Conservation (phyloP, 2,329 filamentous ascomycete species). For the Fusarium tricinctum region DNA sequence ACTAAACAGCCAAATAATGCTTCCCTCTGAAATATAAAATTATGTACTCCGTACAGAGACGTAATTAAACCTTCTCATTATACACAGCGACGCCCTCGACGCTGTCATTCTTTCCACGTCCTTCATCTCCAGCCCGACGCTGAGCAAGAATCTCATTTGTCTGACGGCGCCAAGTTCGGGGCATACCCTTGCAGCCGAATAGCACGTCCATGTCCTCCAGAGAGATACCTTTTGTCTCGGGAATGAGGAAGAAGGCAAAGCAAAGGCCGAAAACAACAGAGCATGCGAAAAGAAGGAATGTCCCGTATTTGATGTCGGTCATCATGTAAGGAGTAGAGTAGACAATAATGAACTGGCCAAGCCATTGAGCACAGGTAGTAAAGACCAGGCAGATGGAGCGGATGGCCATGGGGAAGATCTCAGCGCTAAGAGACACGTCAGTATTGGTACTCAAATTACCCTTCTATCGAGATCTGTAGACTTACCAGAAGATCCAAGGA, state of each 20-base stretch:
- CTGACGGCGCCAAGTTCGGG: slow-evolving; percentile 7
- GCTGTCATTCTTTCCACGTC: not conserved
- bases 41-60: no score
- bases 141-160: slow-evolving; percentile 2
- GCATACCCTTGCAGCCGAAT: slow-evolving; percentile 8
- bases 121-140: not conserved
- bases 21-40: no score
- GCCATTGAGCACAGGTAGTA: slow-evolving; percentile 10
- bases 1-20: no score
- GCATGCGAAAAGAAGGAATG: slow-evolving; percentile 8
- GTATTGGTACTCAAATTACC: not conserved
- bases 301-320: slow-evolving; percentile 7
- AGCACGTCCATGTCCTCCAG: slow-evolving; percentile 17
- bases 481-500: slow-evolving; percentile 16
- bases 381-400: not conserved
- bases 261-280: slow-evolving; percentile 7
- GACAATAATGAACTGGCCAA: slow-evolving; percentile 8
- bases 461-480: not conserved
- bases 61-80: not conserved
- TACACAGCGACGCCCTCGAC: not conserved
- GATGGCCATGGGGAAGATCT: slow-evolving; percentile 12
- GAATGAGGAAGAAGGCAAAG: slow-evolving; percentile 16
- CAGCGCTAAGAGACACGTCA: not conserved
- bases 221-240: slow-evolving; percentile 10
- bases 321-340: slow-evolving; percentile 22